Conservation (phyloP, 1,284 basidiomycete species). For the Sporisorium graminicola region DNA sequence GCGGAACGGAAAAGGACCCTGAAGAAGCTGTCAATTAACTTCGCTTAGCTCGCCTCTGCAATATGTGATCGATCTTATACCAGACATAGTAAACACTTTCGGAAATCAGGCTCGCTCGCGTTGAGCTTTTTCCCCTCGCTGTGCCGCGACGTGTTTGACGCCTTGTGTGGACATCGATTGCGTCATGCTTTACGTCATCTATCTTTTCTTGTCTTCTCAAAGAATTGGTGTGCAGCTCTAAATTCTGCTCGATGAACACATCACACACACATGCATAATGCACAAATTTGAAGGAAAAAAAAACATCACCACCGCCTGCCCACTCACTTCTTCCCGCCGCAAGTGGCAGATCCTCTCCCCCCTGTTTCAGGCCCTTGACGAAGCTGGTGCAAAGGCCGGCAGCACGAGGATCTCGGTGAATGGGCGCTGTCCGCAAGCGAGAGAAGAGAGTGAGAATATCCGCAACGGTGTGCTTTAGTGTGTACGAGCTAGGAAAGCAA, state of each 20-base stretch:
- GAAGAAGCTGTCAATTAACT: not conserved
- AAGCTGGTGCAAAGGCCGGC: too few relatives aligned
- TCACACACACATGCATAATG: not conserved
- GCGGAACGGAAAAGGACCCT: not conserved
- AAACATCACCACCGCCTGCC: too few relatives aligned
- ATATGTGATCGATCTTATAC: too few relatives aligned
- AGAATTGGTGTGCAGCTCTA: not conserved
- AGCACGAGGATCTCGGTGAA: too few relatives aligned
- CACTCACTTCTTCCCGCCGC: too few relatives aligned
- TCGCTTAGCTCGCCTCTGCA: not conserved
- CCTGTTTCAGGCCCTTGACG: too few relatives aligned
- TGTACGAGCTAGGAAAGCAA: too few relatives aligned
- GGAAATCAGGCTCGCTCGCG: not conserved
- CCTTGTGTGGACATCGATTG: constrained; percentile 8
- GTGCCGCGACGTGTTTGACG: not conserved
- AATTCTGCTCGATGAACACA: constrained; percentile 13
- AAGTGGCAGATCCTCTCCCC: too few relatives aligned
- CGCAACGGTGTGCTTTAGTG: too few relatives aligned
- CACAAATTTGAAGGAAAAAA: not conserved
- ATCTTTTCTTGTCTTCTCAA: not conserved
- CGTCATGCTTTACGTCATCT: constrained; percentile 44
- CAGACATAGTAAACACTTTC: too few relatives aligned
- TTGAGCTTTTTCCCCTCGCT: not conserved
- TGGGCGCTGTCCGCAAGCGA: too few relatives aligned
- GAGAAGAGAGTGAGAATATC: too few relatives aligned